A percentile compares a stretch with the other conserved stretches of the same genome.
Conservation (phyloP, 2,329 filamentous ascomycete genomes). For the Pyrenophora teres region DNA sequence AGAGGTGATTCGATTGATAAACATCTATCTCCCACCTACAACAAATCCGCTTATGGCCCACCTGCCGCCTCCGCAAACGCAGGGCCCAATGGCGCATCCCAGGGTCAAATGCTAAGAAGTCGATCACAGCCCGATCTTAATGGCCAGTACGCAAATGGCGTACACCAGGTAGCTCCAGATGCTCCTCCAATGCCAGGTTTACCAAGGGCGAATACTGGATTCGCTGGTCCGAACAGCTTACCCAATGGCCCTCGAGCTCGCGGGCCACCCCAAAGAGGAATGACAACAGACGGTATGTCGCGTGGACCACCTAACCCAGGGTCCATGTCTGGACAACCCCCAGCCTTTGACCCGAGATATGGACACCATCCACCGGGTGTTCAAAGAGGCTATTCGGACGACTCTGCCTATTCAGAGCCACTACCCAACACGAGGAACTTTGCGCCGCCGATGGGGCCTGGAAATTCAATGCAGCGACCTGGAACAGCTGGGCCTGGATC, state of each 20-base stretch:
- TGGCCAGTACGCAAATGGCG: conserved; percentile 40
- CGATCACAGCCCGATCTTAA: conserved; percentile 70
- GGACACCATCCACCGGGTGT: conserved; percentile 36
- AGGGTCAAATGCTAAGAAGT: conserved; percentile 57
- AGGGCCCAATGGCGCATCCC: conserved; percentile 26
- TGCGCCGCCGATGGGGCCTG: conserved; percentile 32
- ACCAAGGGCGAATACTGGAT: conserved; percentile 54
- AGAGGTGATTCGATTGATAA: conserved; percentile 46
- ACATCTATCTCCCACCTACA: conserved; percentile 33
- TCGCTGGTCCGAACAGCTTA: conserved; percentile 28
- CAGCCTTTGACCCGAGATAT: conserved; percentile 36
- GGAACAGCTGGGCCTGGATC: conserved; percentile 40
- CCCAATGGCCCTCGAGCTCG: conserved; percentile 36
- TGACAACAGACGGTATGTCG: conserved; percentile 15
- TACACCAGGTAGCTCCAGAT: conserved; percentile 75
- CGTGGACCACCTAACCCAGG: conserved; percentile 24
- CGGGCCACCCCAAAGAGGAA: conserved; percentile 32
- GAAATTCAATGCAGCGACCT: conserved; percentile 34
- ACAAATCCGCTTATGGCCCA: conserved; percentile 14
- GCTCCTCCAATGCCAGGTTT: conserved; percentile 56
- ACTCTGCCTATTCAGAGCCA: conserved; percentile 45
- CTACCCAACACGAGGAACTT: conserved; percentile 36
- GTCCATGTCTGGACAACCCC: conserved; percentile 26
- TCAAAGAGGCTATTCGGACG: conserved; percentile 42
- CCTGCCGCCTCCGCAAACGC: conserved; percentile 11